These are phyloP conservation scores for Moniliella sp. DNA, from an alignment of 1,284 basidiomycete species.

Conservation along the genomic window DNA sequence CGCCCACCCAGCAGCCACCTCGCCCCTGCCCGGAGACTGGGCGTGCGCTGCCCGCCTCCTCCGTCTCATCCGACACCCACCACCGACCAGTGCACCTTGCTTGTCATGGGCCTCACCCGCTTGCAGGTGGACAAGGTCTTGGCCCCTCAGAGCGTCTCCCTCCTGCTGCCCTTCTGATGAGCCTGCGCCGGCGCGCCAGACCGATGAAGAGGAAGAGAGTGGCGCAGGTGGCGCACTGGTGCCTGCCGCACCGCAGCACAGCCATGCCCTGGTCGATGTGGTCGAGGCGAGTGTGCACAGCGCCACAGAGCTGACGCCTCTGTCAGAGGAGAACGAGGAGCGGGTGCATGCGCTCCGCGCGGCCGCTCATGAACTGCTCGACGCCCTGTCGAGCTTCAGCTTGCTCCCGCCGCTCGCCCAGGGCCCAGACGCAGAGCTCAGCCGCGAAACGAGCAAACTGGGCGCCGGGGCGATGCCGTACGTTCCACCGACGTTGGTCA, in stretches of 20 bases:
- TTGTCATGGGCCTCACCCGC: constrained; percentile 22
- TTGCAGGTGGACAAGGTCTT: constrained; percentile 24
- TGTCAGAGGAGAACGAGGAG: constrained; percentile 8
- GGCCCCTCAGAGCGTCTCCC: too few species aligned
- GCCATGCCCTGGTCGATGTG: too few species aligned
- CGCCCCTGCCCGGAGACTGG: too few species aligned
- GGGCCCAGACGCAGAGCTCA: not conserved
- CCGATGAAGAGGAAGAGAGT: too few species aligned
- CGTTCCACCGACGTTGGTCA: constrained; percentile 16
- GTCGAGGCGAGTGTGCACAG: too few species aligned
- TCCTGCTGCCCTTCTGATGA: too few species aligned
- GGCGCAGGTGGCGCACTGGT: too few species aligned
- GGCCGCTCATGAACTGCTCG: constrained; percentile 15
- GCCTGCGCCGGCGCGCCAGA: too few species aligned
- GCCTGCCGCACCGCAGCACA: too few species aligned
- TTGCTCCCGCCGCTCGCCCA: constrained; percentile 6
- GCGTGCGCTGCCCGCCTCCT: too few species aligned
- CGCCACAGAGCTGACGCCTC: too few species aligned
- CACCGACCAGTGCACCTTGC: constrained; percentile 26
- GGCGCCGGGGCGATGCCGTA: constrained; percentile 12
- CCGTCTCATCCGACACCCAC: constrained; percentile 21
- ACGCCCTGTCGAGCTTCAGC: constrained; percentile 11
- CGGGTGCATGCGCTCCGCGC: constrained; percentile 10
- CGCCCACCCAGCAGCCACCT: too few species aligned
- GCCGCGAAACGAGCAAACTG: constrained; percentile 2